Evolutionary conservation across 495 filamentous ascomycete genomes (phyloP).

Genomic region (Pyrenula massariospora): DNA sequence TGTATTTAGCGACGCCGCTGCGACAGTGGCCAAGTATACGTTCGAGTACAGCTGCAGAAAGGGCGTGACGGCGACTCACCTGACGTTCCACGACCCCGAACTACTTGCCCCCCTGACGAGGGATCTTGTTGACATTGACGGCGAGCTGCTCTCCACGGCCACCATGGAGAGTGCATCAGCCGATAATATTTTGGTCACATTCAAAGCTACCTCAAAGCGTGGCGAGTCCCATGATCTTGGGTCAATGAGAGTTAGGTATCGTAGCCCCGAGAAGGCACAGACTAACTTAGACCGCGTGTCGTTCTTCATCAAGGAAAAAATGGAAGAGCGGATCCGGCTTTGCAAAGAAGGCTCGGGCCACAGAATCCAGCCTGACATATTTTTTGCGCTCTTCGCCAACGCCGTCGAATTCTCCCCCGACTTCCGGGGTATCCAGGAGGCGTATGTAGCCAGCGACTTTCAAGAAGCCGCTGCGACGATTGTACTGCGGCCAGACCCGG

Average conservation of each 20-base stretch:
- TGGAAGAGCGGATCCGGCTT: slow-evolving; percentile 4
- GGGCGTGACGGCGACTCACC: background rate
- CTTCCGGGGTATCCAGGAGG: slow-evolving; percentile 26
- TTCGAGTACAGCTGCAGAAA: slow-evolving; percentile 8
- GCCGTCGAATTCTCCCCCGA: slow-evolving; percentile 27
- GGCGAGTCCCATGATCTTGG: slow-evolving; percentile 2
- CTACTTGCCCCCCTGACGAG: slow-evolving; percentile 4
- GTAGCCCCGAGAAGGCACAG: slow-evolving; percentile 4
- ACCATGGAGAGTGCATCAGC: slow-evolving; percentile 5
- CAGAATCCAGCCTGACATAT: slow-evolving; percentile 5
- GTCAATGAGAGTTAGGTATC: slow-evolving; percentile 3
- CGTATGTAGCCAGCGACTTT: slow-evolving; percentile 18
- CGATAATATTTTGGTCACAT: slow-evolving; percentile 3
- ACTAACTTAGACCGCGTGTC: slow-evolving; percentile 6
- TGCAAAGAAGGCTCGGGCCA: slow-evolving; percentile 7
- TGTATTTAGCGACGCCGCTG: slow-evolving; percentile 10
- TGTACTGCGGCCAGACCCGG: slow-evolving; percentile 11
- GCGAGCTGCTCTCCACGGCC: slow-evolving; percentile 5
- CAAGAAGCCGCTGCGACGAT: slow-evolving; percentile 29
- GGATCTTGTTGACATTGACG: slow-evolving; percentile 7
- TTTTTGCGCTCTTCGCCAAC: slow-evolving; percentile 13
- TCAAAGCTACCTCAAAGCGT: slow-evolving; percentile 5
- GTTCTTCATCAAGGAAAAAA: slow-evolving; percentile 9
- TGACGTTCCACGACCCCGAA: slow-evolving; percentile 6
- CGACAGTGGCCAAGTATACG: slow-evolving; percentile 8